These are phyloP conservation scores for Euphorbia lathyris DNA, from an alignment of 345 rosid genomes.

Conservation along the genomic window DNA sequence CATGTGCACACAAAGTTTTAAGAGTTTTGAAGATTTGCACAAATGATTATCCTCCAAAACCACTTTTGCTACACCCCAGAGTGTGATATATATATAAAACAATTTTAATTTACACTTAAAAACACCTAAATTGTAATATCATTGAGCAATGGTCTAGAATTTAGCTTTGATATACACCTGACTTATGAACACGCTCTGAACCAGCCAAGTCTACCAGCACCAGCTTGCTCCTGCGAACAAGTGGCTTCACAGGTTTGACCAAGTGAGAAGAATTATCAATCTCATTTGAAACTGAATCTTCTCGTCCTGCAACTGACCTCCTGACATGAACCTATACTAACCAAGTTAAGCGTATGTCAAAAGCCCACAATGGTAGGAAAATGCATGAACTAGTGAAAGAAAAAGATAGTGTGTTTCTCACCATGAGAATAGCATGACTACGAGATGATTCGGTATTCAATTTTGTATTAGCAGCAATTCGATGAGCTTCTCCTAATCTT, in stretches of 20 bases:
- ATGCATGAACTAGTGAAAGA: neutral
- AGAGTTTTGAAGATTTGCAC: neutral
- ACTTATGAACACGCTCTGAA: slow-evolving; percentile 36
- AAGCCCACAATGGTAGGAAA: neutral
- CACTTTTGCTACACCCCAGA: neutral
- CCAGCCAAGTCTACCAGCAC: slow-evolving; percentile 39
- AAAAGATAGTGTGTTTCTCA: slow-evolving; percentile 7
- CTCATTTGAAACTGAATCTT: slow-evolving; percentile 22
- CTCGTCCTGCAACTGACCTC: slow-evolving; percentile 25
- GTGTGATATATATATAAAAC: neutral
- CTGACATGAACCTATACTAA: slow-evolving; percentile 26
- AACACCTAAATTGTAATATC: neutral
- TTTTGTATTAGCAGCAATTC: slow-evolving; percentile 37
- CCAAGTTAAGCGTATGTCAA: neutral
- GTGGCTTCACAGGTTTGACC: slow-evolving; percentile 29
- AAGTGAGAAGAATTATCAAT: slow-evolving; percentile 25
- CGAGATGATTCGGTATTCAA: slow-evolving; percentile 36
- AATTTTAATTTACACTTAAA: neutral
- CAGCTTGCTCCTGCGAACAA: slow-evolving; percentile 33
- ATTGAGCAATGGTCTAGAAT: neutral
- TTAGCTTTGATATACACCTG: slow-evolving; percentile 21
- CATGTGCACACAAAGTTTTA: neutral
- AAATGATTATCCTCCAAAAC: neutral
- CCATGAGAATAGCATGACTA: slow-evolving; percentile 37
- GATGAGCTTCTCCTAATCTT: slow-evolving; percentile 34